A percentile compares a stretch with the other conserved stretches of the same genome.
Evolutionary conservation across 305 asterid species (phyloP).

Genomic region (Withania somnifera): DNA sequence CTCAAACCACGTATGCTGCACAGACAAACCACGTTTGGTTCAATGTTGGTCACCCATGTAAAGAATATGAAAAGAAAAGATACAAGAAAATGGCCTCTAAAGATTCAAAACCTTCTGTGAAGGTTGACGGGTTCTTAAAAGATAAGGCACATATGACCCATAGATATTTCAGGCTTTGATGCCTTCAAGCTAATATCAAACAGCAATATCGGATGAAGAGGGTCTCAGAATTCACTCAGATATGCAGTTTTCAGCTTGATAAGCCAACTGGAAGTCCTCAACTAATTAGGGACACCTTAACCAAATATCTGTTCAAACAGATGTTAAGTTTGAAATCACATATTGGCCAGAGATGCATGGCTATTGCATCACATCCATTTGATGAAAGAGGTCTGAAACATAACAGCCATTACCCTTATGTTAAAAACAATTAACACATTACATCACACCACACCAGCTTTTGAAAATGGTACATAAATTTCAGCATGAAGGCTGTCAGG

Average conservation of each 20-base stretch:
- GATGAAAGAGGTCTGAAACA: background rate
- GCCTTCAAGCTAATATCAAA: background rate
- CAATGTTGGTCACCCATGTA: background rate
- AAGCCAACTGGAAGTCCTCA: background rate
- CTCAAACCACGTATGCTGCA: background rate
- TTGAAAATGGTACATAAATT: background rate
- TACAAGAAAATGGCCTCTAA: background rate
- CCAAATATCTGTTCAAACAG: background rate
- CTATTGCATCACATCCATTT: background rate
- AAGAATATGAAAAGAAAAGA: background rate
- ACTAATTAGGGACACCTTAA: background rate
- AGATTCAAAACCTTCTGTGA: background rate
- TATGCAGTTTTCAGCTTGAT: background rate
- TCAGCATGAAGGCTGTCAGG: background rate
- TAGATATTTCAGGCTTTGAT: background rate
- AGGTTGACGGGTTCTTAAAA: no score
- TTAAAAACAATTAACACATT: background rate
- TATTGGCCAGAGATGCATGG: background rate
- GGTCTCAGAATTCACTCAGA: background rate
- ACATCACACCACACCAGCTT: background rate
- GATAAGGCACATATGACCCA: no score
- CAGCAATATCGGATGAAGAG: background rate
- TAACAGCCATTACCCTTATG: background rate
- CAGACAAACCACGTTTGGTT: background rate
- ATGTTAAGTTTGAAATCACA: background rate